Conservation (phyloP, 768 basidiomycete genomes). For the Phaeotremella skinneri region DNA sequence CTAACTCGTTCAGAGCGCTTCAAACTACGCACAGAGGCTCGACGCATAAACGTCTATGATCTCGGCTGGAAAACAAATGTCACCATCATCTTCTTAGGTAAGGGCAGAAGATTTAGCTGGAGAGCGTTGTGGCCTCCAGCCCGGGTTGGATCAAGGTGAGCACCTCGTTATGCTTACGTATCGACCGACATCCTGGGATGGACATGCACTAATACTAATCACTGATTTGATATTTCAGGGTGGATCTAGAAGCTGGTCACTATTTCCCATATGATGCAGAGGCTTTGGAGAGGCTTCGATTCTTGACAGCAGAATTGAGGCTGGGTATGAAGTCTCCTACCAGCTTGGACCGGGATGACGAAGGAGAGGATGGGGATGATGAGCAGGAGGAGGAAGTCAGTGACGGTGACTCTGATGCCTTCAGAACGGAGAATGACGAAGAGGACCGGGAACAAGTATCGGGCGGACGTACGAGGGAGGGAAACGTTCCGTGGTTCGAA, state of each 20-base stretch:
- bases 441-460: background rate
- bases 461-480: background rate
- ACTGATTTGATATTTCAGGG: background rate
- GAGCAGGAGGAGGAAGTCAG: background rate
- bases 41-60: conserved; percentile 45
- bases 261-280: conserved; percentile 14
- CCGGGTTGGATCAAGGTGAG: background rate
- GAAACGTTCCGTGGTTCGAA: background rate
- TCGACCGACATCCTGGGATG: conserved; percentile 20
- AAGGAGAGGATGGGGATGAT: background rate
- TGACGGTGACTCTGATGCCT: background rate
- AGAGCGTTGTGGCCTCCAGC: conserved; percentile 22
- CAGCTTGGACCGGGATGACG: background rate
- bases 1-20: conserved; percentile 35
- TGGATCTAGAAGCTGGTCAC: conserved; percentile 13
- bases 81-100: conserved; percentile 23
- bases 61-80: conserved; percentile 45
- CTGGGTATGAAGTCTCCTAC: conserved; percentile 8
- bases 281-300: conserved; percentile 23
- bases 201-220: conserved; percentile 14
- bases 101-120: background rate
- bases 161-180: background rate
- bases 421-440: background rate
- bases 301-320: conserved; percentile 31
- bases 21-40: conserved; percentile 32